Evolutionary conservation across 495 filamentous ascomycete genomes (phyloP), one percentile per base, ranked within the genome.

Genomic region (Lophiotrema nucula): DNA sequence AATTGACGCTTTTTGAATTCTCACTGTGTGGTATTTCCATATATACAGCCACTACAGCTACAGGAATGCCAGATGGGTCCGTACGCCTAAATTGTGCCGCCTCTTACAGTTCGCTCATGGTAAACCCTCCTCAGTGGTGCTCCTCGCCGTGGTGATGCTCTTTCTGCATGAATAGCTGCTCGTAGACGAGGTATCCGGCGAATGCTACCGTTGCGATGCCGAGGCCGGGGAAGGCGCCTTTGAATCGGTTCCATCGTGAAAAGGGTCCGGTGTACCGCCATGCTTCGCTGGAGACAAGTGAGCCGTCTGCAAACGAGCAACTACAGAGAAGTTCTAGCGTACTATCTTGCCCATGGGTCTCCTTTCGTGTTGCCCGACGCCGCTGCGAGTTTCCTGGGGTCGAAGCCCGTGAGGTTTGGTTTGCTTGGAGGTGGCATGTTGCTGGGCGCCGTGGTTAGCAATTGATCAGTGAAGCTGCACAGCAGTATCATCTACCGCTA

Each of bases 211-310:
- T 87, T 4, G 90, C 93, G 59, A 89, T 93, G 42, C 93, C 95
- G 46, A 98, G 76, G 45, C 93, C 93, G 25, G 93, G 93, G 73
- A 98, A 87, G 51, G 83, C 76, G 53, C 82, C 76, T 73, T 82
- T 88, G 78, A 96, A 95, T 21, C 93, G 88, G 76, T 95, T 92
- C 72, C 74, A 88, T 49, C 92, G 82, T 53, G 84, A 85, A 80
- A 97, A 97, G 38, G 83, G 86, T 62, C 92, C 95, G 44, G 83
- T 83, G 77, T 95, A 97, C 66, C 93, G 84, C 93, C 93, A 98
- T 70, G 87, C 78, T 74, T 98, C 93, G 59, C 93, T 98, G 71
- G 21, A 44, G 26, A 37, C 2, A 41, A 35, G 21, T 51, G 49
- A 47, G 47, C 35, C 4, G 25, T 33, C 16, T 1, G 35, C 4